Conservation (phyloP, 2,329 filamentous ascomycete species). For the Xylariaceae sp. region DNA sequence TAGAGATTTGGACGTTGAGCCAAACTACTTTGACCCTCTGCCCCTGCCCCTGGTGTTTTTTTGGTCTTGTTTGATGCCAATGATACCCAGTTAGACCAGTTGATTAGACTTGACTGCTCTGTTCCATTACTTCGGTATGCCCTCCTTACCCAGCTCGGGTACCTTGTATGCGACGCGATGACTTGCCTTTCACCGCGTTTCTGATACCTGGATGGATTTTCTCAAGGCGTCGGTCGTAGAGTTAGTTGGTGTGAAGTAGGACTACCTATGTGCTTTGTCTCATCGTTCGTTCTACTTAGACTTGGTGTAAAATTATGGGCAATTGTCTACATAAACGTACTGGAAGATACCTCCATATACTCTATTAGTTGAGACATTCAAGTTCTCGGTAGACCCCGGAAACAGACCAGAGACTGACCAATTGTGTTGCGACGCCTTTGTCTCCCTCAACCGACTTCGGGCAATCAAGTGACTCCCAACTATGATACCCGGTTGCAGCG, state of each 20-base stretch:
- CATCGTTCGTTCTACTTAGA: no score
- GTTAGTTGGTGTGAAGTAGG: not conserved
- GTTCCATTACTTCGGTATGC: no score
- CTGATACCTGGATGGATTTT: not conserved
- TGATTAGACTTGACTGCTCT: slow-evolving; percentile 1
- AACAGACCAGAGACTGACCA: slow-evolving; percentile 4
- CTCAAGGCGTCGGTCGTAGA: not conserved
- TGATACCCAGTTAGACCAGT: slow-evolving; percentile 14
- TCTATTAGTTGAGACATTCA: no score
- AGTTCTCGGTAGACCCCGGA: not conserved
- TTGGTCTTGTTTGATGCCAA: slow-evolving; percentile 4
- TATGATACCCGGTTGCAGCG: no score
- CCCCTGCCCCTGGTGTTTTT: not conserved
- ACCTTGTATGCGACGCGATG: no score
- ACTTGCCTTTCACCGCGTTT: not conserved
- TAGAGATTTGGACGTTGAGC: not conserved
- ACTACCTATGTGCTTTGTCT: not conserved
- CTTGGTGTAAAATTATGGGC: no score
- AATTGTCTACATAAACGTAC: no score
- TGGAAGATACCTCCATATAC: no score
- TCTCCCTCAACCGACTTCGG: slow-evolving; percentile 1
- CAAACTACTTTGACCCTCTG: not conserved
- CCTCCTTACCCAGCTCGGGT: not conserved
- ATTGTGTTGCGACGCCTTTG: slow-evolving; percentile 3
- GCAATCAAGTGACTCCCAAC: not conserved